Percentiles rank a stretch among this genome's conserved stretches.
phyloP scores from a whole-genome alignment of 345 rosid genomes.

The Clausena lansium region DNA sequence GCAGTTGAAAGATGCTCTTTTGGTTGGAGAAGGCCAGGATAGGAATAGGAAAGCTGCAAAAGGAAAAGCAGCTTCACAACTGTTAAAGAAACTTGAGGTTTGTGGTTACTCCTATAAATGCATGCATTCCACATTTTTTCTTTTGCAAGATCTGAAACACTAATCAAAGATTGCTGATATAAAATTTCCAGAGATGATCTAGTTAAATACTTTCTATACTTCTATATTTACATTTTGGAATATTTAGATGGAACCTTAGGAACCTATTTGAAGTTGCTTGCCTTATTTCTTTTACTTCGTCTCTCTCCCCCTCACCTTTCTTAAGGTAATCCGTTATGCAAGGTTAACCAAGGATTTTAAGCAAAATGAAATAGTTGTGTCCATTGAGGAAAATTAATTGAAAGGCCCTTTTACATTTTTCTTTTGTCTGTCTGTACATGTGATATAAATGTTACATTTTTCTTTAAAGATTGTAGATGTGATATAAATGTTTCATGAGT shows the following conservation, averaged over 20 bases:
- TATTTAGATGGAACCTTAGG: not conserved
- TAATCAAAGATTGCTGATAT: not conserved
- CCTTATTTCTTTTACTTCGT: not conserved
- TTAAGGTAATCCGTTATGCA: not conserved
- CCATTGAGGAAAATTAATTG: not conserved
- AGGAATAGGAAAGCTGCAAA: conserved; percentile 60
- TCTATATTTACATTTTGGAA: not conserved
- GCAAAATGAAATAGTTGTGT: not conserved
- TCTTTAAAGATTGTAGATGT: not conserved
- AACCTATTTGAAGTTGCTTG: not conserved
- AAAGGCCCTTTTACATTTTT: not conserved
- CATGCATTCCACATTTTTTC: not conserved
- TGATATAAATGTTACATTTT: not conserved
- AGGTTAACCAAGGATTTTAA: not conserved
- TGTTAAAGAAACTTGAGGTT: conserved; percentile 85
- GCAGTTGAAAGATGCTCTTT: conserved; percentile 61
- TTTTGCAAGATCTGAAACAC: too few relatives aligned
- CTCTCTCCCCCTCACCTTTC: not conserved
- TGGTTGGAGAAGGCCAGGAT: conserved; percentile 65
- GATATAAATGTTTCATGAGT: not conserved
- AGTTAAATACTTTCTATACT: too few relatives aligned
- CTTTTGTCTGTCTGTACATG: not conserved
- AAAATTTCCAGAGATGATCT: not conserved
- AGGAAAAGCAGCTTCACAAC: conserved; percentile 74
- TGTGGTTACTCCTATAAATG: conserved; percentile 16